phyloP scores from a whole-genome alignment of 768 basidiomycete species.

The Tricholoma saponaceum region DNA sequence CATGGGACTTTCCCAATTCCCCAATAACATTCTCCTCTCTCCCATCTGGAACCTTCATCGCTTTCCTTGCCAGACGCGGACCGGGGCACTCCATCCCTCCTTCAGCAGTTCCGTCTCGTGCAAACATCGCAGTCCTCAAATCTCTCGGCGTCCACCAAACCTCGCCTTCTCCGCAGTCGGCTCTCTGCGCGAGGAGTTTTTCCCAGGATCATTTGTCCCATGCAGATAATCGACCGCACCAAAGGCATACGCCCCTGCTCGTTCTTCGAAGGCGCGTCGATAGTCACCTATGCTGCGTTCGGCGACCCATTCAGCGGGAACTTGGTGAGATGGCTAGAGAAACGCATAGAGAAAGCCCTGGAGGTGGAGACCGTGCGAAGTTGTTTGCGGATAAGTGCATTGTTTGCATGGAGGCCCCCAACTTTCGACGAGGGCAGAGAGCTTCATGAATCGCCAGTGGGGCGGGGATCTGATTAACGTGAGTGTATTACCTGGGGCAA shows the following conservation, averaged over 20 bases:
- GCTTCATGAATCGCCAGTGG: slow-evolving; percentile 88
- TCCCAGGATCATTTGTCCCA: slow-evolving; percentile 79
- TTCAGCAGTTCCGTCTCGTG: too few relatives aligned
- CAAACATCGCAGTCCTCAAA: too few relatives aligned
- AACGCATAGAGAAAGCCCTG: slow-evolving; percentile 59
- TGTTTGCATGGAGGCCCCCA: too few relatives aligned
- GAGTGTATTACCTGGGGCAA: slow-evolving; percentile 94
- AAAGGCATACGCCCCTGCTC: slow-evolving; percentile 85
- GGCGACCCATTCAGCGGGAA: too few relatives aligned
- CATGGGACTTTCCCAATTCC: slow-evolving; percentile 72
- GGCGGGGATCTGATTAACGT: slow-evolving; percentile 96
- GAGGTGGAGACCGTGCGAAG: slow-evolving; percentile 78
- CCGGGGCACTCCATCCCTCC: too few relatives aligned
- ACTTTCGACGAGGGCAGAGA: too few relatives aligned
- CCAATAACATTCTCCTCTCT: slow-evolving; percentile 89
- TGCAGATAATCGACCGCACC: slow-evolving; percentile 94
- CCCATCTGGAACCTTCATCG: too few relatives aligned
- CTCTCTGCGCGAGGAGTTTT: slow-evolving; percentile 88
- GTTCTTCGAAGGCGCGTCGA: slow-evolving; percentile 77
- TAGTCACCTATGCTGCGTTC: slow-evolving; percentile 90
- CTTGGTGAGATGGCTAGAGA: slow-evolving; percentile 63
- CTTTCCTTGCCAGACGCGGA: slow-evolving; percentile 92
- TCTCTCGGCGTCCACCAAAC: too few relatives aligned
- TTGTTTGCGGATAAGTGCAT: too few relatives aligned
- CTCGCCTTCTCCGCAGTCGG: slow-evolving; percentile 96